A percentile compares a stretch with the other conserved stretches of the same genome.
These are phyloP conservation scores for Lactarius akahatsu DNA, from an alignment of 768 basidiomycete species.

Conservation along the genomic window DNA sequence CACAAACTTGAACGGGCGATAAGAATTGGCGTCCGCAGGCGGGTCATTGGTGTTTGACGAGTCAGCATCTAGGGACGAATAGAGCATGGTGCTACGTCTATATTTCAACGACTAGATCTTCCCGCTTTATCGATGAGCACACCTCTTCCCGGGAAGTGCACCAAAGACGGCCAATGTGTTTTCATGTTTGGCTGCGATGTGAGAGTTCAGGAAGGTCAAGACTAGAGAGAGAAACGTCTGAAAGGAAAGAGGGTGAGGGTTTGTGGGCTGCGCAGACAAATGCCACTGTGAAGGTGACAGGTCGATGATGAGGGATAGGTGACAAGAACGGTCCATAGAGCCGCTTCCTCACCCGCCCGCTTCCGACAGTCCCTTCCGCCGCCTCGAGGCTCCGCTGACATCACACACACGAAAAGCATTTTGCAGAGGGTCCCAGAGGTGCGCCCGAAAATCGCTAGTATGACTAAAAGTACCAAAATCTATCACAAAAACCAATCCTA, in stretches of 20 bases:
- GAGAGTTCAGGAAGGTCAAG: conserved; percentile 88
- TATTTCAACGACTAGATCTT: conserved; percentile 3
- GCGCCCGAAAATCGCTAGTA: no score
- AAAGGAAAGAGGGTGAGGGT: conserved; percentile 58
- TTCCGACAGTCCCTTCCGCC: not conserved
- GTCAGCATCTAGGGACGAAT: conserved; percentile 60
- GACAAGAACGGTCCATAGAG: conserved; percentile 50
- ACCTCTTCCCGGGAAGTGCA: conserved; percentile 85
- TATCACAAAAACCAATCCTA: not conserved
- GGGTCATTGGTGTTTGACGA: conserved; percentile 38
- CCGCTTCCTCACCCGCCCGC: not conserved
- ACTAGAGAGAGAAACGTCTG: conserved; percentile 78
- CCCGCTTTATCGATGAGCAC: conserved; percentile 7
- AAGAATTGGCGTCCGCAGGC: conserved; percentile 71
- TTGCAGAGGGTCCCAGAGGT: no score
- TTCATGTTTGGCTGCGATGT: conserved; percentile 87
- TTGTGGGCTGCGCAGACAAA: conserved; percentile 52
- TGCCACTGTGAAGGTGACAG: conserved; percentile 88
- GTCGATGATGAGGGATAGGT: conserved; percentile 84
- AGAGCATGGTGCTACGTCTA: conserved; percentile 64
- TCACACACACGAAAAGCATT: no score
- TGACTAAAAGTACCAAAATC: no score
- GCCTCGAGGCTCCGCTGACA: no score
- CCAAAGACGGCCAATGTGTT: conserved; percentile 92
- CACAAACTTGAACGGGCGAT: conserved; percentile 78